Evolutionary conservation across 352 stramenopile species (phyloP).

Genomic region (Pythium periplocum): DNA sequence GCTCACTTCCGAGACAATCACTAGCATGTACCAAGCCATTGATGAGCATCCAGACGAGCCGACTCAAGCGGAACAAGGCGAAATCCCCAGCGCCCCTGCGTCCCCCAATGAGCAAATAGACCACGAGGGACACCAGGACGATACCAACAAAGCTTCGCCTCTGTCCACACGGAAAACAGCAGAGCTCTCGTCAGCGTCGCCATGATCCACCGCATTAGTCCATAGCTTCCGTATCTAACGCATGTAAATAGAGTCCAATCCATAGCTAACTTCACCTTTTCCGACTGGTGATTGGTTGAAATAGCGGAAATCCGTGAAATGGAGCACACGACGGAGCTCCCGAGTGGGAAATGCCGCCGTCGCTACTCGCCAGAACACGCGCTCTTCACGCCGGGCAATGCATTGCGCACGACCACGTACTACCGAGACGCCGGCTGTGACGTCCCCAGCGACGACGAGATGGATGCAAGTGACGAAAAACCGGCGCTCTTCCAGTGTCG

Average conservation of each 20-base stretch:
- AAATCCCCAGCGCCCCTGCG: too few relatives aligned
- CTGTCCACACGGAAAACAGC: too few relatives aligned
- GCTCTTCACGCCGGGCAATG: conserved; percentile 40
- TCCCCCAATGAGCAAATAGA: too few relatives aligned
- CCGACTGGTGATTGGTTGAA: background rate
- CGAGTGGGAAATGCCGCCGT: conserved; percentile 43
- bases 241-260: background rate
- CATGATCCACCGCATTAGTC: too few relatives aligned
- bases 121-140: too few relatives aligned
- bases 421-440: conserved; percentile 16
- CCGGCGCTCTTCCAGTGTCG: conserved; percentile 27
- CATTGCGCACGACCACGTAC: conserved; percentile 36
- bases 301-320: conserved; percentile 3
- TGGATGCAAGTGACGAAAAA: conserved; percentile 1
- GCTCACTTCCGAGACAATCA: background rate
- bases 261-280: too few relatives aligned
- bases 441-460: conserved; percentile 4
- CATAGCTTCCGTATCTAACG: conserved; percentile 14
- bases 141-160: too few relatives aligned
- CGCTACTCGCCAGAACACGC: conserved; percentile 45
- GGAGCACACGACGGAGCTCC: conserved; percentile 25
- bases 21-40: too few relatives aligned
- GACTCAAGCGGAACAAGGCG: too few relatives aligned
- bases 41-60: too few relatives aligned
- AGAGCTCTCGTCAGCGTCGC: too few relatives aligned